These are phyloP conservation scores for Hypoxylon sp. DNA, from an alignment of 2,329 filamentous ascomycete species.

Conservation along the genomic window DNA sequence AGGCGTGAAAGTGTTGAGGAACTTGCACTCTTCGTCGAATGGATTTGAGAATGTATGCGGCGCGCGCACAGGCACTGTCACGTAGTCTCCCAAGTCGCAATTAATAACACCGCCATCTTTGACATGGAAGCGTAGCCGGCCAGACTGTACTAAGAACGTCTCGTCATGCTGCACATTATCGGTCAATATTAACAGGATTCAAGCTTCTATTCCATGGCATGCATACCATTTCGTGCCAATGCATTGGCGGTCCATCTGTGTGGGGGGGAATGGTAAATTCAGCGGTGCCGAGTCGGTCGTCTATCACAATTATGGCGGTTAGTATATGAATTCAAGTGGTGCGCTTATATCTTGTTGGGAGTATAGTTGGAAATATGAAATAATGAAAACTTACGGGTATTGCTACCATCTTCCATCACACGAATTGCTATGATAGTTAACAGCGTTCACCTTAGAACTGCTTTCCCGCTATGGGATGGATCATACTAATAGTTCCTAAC, in stretches of 20 bases:
- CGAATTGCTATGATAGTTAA: background rate
- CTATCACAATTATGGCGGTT: background rate
- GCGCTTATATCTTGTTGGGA: too few species aligned
- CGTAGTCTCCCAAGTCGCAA: constrained; percentile 7
- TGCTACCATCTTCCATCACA: constrained; percentile 15
- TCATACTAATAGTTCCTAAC: constrained; percentile 11
- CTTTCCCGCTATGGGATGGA: background rate
- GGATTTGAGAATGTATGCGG: constrained; percentile 4
- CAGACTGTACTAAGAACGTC: constrained; percentile 6
- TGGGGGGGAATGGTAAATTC: constrained; percentile 14
- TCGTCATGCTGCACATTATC: constrained; percentile 2
- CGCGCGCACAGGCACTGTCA: constrained; percentile 8
- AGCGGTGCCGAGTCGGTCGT: constrained; percentile 13
- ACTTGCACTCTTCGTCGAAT: constrained; percentile 11
- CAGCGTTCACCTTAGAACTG: background rate
- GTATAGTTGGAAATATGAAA: background rate
- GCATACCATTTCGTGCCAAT: constrained; percentile 18
- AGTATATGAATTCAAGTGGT: background rate
- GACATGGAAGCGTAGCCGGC: constrained; percentile 5
- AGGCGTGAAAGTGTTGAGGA: constrained; percentile 15
- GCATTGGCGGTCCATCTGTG: constrained; percentile 10
- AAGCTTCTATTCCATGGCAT: background rate
- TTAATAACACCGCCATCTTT: constrained; percentile 11
- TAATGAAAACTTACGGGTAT: constrained; percentile 4
- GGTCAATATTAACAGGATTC: background rate